Conservation (phyloP, 176 grass and related monocot genomes). For the Rhynchospora breviuscula region DNA sequence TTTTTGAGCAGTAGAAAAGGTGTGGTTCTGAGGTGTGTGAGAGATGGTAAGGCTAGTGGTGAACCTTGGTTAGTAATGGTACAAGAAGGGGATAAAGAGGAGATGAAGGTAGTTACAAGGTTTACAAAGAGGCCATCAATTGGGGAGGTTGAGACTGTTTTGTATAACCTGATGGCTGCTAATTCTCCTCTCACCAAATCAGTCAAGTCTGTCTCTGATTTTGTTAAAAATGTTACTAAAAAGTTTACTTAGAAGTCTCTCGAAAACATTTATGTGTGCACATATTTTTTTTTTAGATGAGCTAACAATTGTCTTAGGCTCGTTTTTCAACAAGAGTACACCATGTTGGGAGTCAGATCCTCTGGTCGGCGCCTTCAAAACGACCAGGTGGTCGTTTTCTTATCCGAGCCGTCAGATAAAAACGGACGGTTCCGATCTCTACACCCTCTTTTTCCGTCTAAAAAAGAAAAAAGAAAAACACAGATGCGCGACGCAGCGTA, state of each 20-base stretch:
- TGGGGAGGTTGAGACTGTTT: conserved; percentile 71
- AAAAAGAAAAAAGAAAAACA: too few species aligned
- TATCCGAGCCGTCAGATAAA: too few species aligned
- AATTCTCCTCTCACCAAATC: conserved; percentile 97
- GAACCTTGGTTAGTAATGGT: conserved; percentile 87
- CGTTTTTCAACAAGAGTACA: too few species aligned
- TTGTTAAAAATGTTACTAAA: conserved; percentile 67
- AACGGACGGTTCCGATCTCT: too few species aligned
- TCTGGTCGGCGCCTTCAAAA: too few species aligned
- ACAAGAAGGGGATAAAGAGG: conserved; percentile 36
- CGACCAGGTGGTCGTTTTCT: too few species aligned
- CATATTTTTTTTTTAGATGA: background rate
- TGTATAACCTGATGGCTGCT: conserved; percentile 92
- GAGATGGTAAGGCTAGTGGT: conserved; percentile 52
- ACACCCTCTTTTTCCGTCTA: too few species aligned
- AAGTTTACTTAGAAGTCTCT: background rate
- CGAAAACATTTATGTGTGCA: background rate
- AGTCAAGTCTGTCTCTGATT: conserved; percentile 56
- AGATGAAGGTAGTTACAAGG: conserved; percentile 60
- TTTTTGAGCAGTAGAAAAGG: conserved; percentile 67
- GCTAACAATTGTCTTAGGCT: background rate
- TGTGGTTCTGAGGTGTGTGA: conserved; percentile 51
- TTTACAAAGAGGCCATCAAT: conserved; percentile 73
- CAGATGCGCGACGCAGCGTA: too few species aligned
- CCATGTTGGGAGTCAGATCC: too few species aligned